Evolutionary conservation across 768 basidiomycete genomes (phyloP), one percentile per base, ranked within the genome.

Genomic region (Gyrodon lividus): DNA sequence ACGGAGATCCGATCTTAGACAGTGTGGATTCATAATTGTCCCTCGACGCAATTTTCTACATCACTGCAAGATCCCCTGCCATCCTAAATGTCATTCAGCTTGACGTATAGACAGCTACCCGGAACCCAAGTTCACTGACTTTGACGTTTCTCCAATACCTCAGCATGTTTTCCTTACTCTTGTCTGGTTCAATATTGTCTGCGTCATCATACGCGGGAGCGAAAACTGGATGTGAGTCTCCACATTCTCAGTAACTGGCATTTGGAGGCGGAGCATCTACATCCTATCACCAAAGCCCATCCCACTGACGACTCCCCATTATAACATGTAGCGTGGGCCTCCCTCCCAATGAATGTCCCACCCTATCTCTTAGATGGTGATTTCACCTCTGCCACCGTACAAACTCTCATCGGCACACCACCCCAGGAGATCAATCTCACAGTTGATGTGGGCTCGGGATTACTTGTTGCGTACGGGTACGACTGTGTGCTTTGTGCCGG

Each of bases 401-500:
- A 61, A 17, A 48, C 43, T 9, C 58, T 63, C 23, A 17, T 67
- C 23, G 64, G 65, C 13, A 66, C 61, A 9, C 66, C 65, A 10
- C 61, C 66, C 19, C 65, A 67, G 42, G 54, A 60, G 42, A 22
- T 68, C 38, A 54, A 61, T 24, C 46, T 67, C n/a, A 66, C 66
- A 8, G 56, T 67, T 30, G 49, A 48, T 12, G 19, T 67, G 2
- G 37, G 58, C 19, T 20, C 55, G 1, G 56, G 48, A 4, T 1
- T 24, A 31, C 49, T 67, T 24, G 54, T 43, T 10, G 52, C 60
- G 10, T 67, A 61, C 39, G 41, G 39, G 5, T 47, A 56, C 2
- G 58, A 69, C 37, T 67, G 66, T 33, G 43, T 69, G 14, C 56
- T 69, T 43, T 67, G 66, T 23, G 48, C 55, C 34, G 66, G 65